These are phyloP conservation scores for Tolypocladium tundrense DNA, from an alignment of 2,329 filamentous ascomycete genomes.

Conservation along the genomic window DNA sequence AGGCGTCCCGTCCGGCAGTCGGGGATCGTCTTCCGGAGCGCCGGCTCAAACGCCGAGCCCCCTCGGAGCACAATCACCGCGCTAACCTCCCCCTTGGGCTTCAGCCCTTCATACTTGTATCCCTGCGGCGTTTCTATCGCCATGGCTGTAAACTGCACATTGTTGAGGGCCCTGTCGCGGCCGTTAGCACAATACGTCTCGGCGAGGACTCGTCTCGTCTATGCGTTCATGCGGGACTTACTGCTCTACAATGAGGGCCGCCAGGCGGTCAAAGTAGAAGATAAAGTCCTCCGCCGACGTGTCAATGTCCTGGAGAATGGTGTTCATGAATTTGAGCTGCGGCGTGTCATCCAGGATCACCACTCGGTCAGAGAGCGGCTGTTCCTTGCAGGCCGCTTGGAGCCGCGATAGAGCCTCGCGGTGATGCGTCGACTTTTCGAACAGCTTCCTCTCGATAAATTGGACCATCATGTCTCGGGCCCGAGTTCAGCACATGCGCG, in stretches of 20 bases:
- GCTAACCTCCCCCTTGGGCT: constrained; percentile 62
- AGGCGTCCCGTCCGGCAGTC: constrained; percentile 84
- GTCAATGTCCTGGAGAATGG: constrained; percentile 72
- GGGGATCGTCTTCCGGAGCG: constrained; percentile 80
- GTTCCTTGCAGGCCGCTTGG: constrained; percentile 59
- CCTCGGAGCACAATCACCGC: constrained; percentile 84
- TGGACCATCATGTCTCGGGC: constrained; percentile 75
- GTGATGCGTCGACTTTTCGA: constrained; percentile 77
- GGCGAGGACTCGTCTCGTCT: background rate
- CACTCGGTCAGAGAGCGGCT: constrained; percentile 65
- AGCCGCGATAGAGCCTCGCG: constrained; percentile 68
- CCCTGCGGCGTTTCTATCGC: constrained; percentile 63
- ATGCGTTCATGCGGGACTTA: constrained; percentile 24
- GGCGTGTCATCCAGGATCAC: constrained; percentile 64
- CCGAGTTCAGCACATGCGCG: background rate
- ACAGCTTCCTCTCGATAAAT: constrained; percentile 78
- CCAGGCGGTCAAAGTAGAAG: constrained; percentile 90
- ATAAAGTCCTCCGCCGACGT: constrained; percentile 84
- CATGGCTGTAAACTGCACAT: constrained; percentile 55
- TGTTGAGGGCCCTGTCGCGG: constrained; percentile 57
- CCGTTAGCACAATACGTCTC: constrained; percentile 3
- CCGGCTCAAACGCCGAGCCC: constrained; percentile 79
- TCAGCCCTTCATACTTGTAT: constrained; percentile 60
- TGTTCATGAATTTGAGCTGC: constrained; percentile 82
- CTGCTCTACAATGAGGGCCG: constrained; percentile 75